These are phyloP conservation scores for Exophiala aquamarina DNA, from an alignment of 2,329 filamentous ascomycete genomes.

Conservation along the genomic window DNA sequence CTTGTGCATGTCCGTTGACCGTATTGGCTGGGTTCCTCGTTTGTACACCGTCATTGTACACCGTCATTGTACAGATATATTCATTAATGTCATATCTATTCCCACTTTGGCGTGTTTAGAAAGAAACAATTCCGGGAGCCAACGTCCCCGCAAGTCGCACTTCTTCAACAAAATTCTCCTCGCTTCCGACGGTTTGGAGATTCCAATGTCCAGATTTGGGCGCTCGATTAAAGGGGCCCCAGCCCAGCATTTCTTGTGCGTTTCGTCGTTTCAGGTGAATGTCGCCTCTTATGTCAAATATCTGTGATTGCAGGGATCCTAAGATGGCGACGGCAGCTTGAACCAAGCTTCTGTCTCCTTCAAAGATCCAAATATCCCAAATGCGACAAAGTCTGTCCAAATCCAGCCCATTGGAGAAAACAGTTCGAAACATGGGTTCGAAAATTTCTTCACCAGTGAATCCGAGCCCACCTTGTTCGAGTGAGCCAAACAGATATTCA, in stretches of 20 bases:
- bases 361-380: slow-evolving; percentile 63
- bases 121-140: not conserved
- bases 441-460: slow-evolving; percentile 45
- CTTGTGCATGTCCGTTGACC: no score
- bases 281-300: slow-evolving; percentile 40
- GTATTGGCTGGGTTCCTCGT: no score
- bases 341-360: slow-evolving; percentile 55
- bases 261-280: slow-evolving; percentile 34
- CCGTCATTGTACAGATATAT: no score
- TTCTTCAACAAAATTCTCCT: slow-evolving; percentile 44
- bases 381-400: slow-evolving; percentile 56
- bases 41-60: no score
- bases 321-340: slow-evolving; percentile 45
- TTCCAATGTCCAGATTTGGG: slow-evolving; percentile 44
- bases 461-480: slow-evolving; percentile 28
- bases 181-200: slow-evolving; percentile 37
- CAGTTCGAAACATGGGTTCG: slow-evolving; percentile 54
- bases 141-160: slow-evolving; percentile 45
- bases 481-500: slow-evolving; percentile 48
- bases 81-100: no score
- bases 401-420: slow-evolving; percentile 53
- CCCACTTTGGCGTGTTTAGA: no score
- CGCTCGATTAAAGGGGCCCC: slow-evolving; percentile 35
- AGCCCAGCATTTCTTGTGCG: slow-evolving; percentile 32
- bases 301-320: slow-evolving; percentile 43